Conservation (phyloP, 441 rosid genomes). For the Flueggea neowawraea region DNA sequence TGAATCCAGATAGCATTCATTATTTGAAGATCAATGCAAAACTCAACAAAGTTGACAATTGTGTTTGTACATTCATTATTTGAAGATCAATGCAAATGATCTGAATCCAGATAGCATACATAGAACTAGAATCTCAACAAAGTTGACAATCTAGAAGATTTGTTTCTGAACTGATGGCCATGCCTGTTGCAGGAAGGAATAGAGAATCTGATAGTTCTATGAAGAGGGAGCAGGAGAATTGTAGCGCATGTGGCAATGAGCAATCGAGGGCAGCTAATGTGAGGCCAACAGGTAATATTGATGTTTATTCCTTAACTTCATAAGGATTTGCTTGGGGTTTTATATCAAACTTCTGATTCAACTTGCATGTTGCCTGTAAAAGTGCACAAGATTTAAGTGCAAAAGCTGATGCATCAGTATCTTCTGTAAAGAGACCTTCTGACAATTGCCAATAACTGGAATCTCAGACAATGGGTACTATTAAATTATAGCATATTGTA, state of each 20-base stretch:
- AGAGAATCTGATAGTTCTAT: constrained; percentile 29
- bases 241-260: constrained; percentile 12
- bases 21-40: no score
- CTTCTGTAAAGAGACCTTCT: constrained; percentile 46
- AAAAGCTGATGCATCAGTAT: constrained; percentile 24
- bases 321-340: constrained; percentile 3
- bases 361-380: constrained; percentile 19
- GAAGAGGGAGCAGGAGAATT: constrained; percentile 26
- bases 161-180: constrained; percentile 52
- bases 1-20: no score
- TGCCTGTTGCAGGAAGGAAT: constrained; percentile 35
- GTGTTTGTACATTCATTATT: no score
- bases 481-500: no score
- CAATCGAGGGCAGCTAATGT: constrained; percentile 3
- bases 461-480: no score
- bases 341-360: constrained; percentile 2
- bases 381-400: constrained; percentile 16
- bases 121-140: constrained; percentile 72
- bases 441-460: constrained; percentile 27
- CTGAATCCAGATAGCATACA: constrained; percentile 78
- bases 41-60: no score
- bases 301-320: constrained; percentile 11
- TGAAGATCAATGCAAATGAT: no score
- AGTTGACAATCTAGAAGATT: constrained; percentile 74
- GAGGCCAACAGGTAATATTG: constrained; percentile 30